phyloP scores from a whole-genome alignment of 2,329 filamentous ascomycete genomes.

The Diaporthe australafricana region DNA sequence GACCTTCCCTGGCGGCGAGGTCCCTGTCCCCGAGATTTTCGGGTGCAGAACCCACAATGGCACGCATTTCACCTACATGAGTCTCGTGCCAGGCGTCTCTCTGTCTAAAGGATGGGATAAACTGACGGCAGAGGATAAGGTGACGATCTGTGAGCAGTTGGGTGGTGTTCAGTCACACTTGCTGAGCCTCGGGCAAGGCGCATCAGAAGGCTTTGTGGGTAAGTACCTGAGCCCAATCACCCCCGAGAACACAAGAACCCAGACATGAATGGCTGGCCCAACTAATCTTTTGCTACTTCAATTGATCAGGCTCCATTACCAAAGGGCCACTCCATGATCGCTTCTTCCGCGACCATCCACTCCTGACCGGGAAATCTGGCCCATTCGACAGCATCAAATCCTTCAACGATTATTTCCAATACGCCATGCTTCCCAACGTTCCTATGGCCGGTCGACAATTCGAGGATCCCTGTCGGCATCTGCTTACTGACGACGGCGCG shows the following conservation, averaged over 20 bases:
- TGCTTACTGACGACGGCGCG: background rate
- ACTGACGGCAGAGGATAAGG: background rate
- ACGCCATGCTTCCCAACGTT: background rate
- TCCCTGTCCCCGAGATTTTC: background rate
- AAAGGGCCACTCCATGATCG: background rate
- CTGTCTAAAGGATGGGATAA: background rate
- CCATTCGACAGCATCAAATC: background rate
- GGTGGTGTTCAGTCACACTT: background rate
- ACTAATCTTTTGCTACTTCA: background rate
- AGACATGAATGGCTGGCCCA: background rate
- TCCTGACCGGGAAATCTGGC: background rate
- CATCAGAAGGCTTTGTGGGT: background rate
- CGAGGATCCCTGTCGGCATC: slow-evolving; percentile 1
- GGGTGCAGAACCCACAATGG: background rate
- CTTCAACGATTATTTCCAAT: background rate
- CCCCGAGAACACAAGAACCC: background rate
- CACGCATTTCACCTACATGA: background rate
- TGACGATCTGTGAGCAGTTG: background rate
- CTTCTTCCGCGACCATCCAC: background rate
- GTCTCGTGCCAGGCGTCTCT: background rate
- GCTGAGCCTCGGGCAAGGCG: background rate
- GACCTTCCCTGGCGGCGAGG: background rate
- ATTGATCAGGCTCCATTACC: background rate
- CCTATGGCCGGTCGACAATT: background rate
- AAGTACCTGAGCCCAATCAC: background rate